Evolutionary conservation across 1,284 basidiomycete genomes (phyloP).

Genomic region (Tilletia setariae): DNA sequence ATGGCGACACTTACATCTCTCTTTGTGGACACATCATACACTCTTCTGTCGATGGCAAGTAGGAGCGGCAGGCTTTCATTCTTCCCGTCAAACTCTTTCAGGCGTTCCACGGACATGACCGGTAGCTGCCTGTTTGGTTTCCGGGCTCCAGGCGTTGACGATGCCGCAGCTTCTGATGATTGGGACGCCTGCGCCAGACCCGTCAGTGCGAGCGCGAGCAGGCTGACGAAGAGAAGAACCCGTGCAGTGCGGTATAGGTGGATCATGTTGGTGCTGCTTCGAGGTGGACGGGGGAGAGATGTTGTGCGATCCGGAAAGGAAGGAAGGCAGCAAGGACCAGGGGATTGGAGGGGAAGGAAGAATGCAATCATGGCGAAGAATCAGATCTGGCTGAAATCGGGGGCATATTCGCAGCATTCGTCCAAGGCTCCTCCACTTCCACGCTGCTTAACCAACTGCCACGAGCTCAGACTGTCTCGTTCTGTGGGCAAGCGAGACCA

Average conservation of each 20-base stretch:
- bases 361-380: too few relatives aligned
- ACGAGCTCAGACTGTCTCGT: too few relatives aligned
- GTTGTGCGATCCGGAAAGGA: not conserved
- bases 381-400: too few relatives aligned
- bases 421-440: too few relatives aligned
- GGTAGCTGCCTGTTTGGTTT: constrained; percentile 2
- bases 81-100: not conserved
- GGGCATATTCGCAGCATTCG: too few relatives aligned
- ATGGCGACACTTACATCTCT: not conserved
- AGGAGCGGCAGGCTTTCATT: constrained; percentile 3
- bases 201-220: not conserved
- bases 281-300: too few relatives aligned
- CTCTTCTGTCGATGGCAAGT: constrained; percentile 4
- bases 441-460: too few relatives aligned
- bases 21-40: constrained; percentile 7
- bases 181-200: too few relatives aligned
- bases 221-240: not conserved
- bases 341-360: too few relatives aligned
- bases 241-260: not conserved
- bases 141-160: not conserved
- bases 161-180: not conserved
- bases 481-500: too few relatives aligned
- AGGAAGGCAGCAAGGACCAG: not conserved
- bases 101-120: not conserved
- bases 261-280: not conserved